A percentile compares a stretch with the other conserved stretches of the same genome.
These are phyloP conservation scores for Solanum acaule DNA, from an alignment of 257 asterid species.

Conservation along the genomic window DNA sequence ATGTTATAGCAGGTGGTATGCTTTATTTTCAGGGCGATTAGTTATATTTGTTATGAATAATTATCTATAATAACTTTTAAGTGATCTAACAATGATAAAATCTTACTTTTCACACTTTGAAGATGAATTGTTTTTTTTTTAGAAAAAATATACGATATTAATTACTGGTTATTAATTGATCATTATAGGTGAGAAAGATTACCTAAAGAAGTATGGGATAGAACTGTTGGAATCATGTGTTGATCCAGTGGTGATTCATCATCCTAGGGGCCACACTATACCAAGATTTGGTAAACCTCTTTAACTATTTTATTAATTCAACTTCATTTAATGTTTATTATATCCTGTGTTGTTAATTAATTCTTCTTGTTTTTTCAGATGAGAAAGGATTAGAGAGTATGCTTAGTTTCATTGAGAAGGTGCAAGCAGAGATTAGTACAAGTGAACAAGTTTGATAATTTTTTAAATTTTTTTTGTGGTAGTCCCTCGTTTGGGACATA, in stretches of 20 bases:
- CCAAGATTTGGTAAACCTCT: slow-evolving; percentile 5
- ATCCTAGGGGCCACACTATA: slow-evolving; percentile 14
- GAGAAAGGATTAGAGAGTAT: not conserved
- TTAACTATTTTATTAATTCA: not conserved
- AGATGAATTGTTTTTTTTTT: not conserved
- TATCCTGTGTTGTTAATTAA: not conserved
- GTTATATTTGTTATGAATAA: not conserved
- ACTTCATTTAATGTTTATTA: not conserved
- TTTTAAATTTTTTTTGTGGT: not conserved
- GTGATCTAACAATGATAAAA: not conserved
- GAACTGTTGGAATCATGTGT: slow-evolving; percentile 4
- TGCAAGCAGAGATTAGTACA: not conserved
- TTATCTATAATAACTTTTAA: not conserved
- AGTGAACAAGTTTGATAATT: not conserved
- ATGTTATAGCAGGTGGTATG: not conserved
- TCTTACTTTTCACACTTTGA: not conserved
- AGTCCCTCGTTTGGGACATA: not conserved
- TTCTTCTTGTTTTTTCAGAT: not conserved
- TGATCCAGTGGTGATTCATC: slow-evolving; percentile 13
- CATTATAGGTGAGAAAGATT: slow-evolving; percentile 5
- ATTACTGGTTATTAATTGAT: not conserved
- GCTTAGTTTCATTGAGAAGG: not conserved
- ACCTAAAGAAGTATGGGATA: slow-evolving; percentile 2
- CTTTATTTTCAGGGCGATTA: not conserved
- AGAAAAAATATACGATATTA: not conserved